Percentiles rank a stretch among this genome's conserved stretches.
phyloP scores from a whole-genome alignment of 352 stramenopile genomes.

The Globisporangium barbulae region DNA sequence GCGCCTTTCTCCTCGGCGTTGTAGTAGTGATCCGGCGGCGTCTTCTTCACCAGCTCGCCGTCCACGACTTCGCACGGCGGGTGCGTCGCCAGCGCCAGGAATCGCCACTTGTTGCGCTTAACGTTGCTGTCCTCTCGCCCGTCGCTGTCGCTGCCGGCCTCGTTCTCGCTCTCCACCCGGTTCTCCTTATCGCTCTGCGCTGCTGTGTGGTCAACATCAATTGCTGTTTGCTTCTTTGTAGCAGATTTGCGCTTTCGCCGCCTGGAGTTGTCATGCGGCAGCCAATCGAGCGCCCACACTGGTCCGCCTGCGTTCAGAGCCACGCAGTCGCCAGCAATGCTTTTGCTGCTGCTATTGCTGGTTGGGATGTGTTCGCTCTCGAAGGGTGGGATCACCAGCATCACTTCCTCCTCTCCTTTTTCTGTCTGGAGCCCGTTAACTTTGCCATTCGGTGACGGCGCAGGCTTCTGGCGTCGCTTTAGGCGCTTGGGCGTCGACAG shows the following conservation, averaged over 20 bases:
- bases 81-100: slow-evolving; percentile 63
- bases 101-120: slow-evolving; percentile 34
- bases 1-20: slow-evolving; percentile 31
- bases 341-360: neutral
- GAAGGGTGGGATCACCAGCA: slow-evolving; percentile 49
- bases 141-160: slow-evolving; percentile 11
- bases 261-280: slow-evolving; percentile 23
- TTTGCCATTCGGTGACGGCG: slow-evolving; percentile 4
- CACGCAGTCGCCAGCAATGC: slow-evolving; percentile 23
- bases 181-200: neutral
- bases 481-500: slow-evolving; percentile 23
- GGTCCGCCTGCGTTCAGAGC: slow-evolving; percentile 68
- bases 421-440: slow-evolving; percentile 1
- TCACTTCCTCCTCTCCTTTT: neutral
- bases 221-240: slow-evolving; percentile 1
- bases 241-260: neutral
- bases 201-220: no score
- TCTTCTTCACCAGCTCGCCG: slow-evolving; percentile 54
- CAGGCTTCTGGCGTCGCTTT: slow-evolving; percentile 25
- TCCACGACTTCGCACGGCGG: slow-evolving; percentile 63
- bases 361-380: slow-evolving; percentile 29
- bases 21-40: slow-evolving; percentile 78
- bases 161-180: neutral
- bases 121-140: neutral
- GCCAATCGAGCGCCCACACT: slow-evolving; percentile 82